Base-by-base conservation (phyloP, 176 grass and related monocot genomes). In the Rhipidocladum racemiflorum region DNA sequence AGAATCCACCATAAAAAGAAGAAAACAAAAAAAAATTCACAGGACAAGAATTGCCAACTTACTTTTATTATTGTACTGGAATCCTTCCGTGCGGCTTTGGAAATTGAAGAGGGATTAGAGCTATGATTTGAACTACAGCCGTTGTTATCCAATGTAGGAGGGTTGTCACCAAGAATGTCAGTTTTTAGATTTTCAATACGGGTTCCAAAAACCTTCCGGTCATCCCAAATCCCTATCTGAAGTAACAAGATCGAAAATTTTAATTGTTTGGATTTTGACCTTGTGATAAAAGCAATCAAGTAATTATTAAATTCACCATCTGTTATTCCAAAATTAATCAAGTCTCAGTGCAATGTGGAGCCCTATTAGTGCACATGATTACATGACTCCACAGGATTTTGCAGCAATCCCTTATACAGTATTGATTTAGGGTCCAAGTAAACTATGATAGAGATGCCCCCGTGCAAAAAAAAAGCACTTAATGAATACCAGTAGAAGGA, bases 171-270 rank as follows among this genome's bases (percentile, higher is more conserved):
- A 93, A 97, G 80, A 89, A 97, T 86, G 29, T 84, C 83, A 65
- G 85, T 82, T 87, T 93, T 97, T 70, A 97, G 86, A 75, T 78
- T 70, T 84, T 81, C 84, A 15, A 91, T 90, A 53, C 84, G 95
- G 24, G 86, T 91, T 48, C 95, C 95, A 82, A 97, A 94, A 38
- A 97, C 95, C 65, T 91, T 97, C 24, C 95, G 90, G 34, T 94
- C 95, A 72, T 97, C 95, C 95, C 95, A 97, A 81, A 97, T 97
- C n/a, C 70, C 79, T 68, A 97, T 82, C 95, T 97, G 83, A 70
- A 72, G 57, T 85, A 34, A 68, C 5, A 74, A 50, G 65, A 76
- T 65, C 60, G 72, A 62, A 62, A 36, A 36, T 53, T 4, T 39
- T 30, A 61, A 15, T 61, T 34, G 70, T 75, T 65, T 3, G 20